phyloP scores from a whole-genome alignment of 768 basidiomycete genomes.

The Dioszegia hungarica region DNA sequence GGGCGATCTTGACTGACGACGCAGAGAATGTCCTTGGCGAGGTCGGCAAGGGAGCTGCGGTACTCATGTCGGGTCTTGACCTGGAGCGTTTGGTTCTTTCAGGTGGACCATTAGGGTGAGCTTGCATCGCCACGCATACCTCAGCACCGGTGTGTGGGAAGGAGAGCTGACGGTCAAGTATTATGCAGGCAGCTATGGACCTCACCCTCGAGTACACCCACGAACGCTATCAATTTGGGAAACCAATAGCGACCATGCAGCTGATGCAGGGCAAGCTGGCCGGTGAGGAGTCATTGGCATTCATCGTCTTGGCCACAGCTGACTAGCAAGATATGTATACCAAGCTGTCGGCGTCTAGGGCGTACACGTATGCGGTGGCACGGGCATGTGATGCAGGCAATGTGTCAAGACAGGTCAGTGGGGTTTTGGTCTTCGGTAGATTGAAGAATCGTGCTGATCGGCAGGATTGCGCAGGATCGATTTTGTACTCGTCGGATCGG shows the following conservation, averaged over 20 bases:
- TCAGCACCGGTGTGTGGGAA: too few species aligned
- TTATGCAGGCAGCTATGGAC: constrained; percentile 93
- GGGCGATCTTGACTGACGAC: neutral
- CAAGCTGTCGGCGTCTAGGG: constrained; percentile 75
- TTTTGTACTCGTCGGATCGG: constrained; percentile 86
- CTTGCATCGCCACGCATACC: neutral
- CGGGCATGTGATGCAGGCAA: constrained; percentile 66
- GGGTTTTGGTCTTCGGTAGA: neutral
- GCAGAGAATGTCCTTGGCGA: constrained; percentile 78
- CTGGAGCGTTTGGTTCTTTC: constrained; percentile 85
- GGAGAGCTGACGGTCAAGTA: constrained; percentile 52
- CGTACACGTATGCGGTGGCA: constrained; percentile 91
- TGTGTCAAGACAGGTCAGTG: constrained; percentile 42
- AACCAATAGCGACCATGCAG: constrained; percentile 83
- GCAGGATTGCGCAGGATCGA: constrained; percentile 92
- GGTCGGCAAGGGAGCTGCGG: constrained; percentile 71
- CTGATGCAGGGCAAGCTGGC: constrained; percentile 78
- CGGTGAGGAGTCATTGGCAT: constrained; percentile 19
- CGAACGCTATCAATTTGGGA: constrained; percentile 84
- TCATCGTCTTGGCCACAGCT: neutral
- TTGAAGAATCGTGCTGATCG: neutral
- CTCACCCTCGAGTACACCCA: constrained; percentile 70
- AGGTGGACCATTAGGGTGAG: constrained; percentile 82
- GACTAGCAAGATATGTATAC: constrained; percentile 78
- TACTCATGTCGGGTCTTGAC: constrained; percentile 92